Evolutionary conservation across 768 basidiomycete genomes (phyloP), one percentile per base, ranked within the genome.

Genomic region (Strobilomyces dryophilus): DNA sequence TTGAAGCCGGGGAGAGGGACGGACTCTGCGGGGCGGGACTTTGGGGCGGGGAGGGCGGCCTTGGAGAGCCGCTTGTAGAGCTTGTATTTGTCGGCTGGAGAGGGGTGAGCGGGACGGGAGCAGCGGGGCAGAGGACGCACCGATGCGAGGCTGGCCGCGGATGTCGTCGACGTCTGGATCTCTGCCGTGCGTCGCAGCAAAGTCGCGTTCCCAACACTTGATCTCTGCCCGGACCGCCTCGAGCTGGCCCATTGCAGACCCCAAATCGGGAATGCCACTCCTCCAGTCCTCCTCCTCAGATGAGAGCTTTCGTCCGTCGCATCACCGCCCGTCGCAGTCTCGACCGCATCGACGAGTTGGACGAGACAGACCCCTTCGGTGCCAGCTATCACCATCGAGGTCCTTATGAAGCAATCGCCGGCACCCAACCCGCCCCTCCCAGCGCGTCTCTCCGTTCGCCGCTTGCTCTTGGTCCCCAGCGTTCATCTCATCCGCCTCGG

Each of bases 51-150:
- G 66, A 72, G 58, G 0, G 70, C 59, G 24, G 68, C 65, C 58
- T 86, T 91, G 51, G 78, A 79, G 34, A 91, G 76, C 54, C 78
- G 83, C 76, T 91, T 92, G 76, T 92, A 90, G 29, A 81, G 76
- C 68, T 79, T 91, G 74, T 92, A 92, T 67, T 87, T 90, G 58
- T 81, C 79, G 55, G 86, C 89, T 92, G 26, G 54, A 24, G 47
- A 8, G 45, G 18, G 11, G 27, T 58, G 45, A 31, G 52, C 37
- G 47, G 35, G 35, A 32, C 18, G 34, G 15, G 36, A 45, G 24
- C 24, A 45, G 45, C 5, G 5, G 57, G 31, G 43, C 34, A 50
- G 52, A 47, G 36, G 43, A 69, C 82, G 58, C 51, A 91, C 89
- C 87, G 54, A 91, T 83, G 47, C 63, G 60, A 8, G 81, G 81